Evolutionary conservation across 2,329 filamentous ascomycete species (phyloP).

Genomic region (Sporothrix euskadiensis): DNA sequence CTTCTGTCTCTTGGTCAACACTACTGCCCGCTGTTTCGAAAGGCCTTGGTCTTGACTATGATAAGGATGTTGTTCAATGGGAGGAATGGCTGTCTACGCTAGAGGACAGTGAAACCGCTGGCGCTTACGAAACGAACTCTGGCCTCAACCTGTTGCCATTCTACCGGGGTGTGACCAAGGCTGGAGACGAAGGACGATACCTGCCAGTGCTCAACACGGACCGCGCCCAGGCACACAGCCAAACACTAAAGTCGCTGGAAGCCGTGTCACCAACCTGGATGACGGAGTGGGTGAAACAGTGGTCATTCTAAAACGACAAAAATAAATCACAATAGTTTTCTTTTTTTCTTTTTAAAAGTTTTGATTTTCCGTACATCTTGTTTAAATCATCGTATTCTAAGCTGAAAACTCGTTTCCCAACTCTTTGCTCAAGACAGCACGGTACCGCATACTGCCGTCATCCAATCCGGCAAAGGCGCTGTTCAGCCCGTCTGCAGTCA

Average conservation of each 20-base stretch:
- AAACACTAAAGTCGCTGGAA: neutral
- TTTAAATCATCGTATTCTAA: neutral
- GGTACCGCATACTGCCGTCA: slow-evolving; percentile 12
- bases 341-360: neutral
- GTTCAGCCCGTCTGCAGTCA: slow-evolving; percentile 41
- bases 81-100: neutral
- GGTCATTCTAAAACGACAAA: neutral
- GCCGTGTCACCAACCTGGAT: neutral
- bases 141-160: neutral
- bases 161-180: neutral
- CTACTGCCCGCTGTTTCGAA: neutral
- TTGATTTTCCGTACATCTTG: neutral
- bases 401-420: slow-evolving; percentile 1
- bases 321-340: no score
- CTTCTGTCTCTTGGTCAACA: neutral
- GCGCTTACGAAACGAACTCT: neutral
- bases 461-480: neutral
- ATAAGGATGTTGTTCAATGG: neutral
- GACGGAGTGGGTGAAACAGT: neutral
- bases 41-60: neutral
- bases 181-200: neutral
- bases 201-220: neutral
- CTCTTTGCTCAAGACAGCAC: slow-evolving; percentile 6
- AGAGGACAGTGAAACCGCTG: neutral
- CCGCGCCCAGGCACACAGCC: neutral